Base-by-base conservation (phyloP, 129 eudicot genomes). In the Pulicaria dysenterica region DNA sequence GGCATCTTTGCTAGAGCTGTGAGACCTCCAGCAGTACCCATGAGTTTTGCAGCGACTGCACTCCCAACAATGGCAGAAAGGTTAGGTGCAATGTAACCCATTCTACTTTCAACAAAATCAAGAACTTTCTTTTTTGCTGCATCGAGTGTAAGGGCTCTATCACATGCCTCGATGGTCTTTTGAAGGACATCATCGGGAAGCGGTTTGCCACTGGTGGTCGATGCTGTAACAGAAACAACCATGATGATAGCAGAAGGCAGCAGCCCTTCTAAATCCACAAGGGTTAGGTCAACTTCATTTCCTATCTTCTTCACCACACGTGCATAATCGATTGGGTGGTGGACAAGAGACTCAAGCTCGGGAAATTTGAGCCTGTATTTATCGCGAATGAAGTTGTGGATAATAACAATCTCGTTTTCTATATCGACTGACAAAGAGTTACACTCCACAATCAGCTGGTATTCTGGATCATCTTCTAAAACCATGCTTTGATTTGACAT, bases 191-290 rank as follows among this genome's bases (percentile, higher is more conserved):
- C 96, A 54, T 83, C 90, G 4, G 95, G 95, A 37, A 89, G 96
- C 9, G 96, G 97, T 73, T 89, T 92, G 3, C 97, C 97, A 81
- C 89, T 88, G 11, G 97, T 92, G 77, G 97, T 92, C 60, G 96
- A 92, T n/a, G 94, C 97, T 6, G 97, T 92, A 19, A 92, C 97
- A 16, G 97, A 92, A 68, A 92, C 84, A n/a, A 92, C 97, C 97
- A 92, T 92, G 50, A 93, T 89, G 38, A 89, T 86, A 1, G 95
- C 95, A 0, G 95, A 93, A 5, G 98, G 98, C 31, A 93, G 73
- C 46, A 93, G 83, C 3, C 93, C 97, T 85, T 92, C 96, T 7
- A 92, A 77, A 73, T 92, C 96, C 73, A 92, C 96, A 8, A 92
- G 87, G 45, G 97, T 92, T 46, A 89, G 67, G 81, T 89, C 95